Conservation (phyloP, 1,284 basidiomycete species). For the Moesziomyces sp. region DNA sequence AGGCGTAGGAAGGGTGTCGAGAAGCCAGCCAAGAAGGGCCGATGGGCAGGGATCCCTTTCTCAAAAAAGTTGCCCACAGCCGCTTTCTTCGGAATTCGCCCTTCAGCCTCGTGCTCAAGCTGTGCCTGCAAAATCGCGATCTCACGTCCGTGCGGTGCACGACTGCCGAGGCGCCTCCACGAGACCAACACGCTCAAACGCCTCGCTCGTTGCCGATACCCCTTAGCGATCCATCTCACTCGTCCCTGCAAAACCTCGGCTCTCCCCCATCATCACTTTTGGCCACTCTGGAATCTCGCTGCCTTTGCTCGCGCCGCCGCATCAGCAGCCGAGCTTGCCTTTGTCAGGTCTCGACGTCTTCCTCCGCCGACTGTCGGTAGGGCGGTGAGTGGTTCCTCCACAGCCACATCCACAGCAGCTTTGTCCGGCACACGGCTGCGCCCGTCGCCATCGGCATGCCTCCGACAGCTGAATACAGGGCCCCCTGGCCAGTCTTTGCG, state of each 20-base stretch:
- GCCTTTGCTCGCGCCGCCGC: not conserved
- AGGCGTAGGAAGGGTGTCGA: not conserved
- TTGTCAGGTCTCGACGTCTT: not conserved
- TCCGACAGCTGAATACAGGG: slow-evolving; percentile 45
- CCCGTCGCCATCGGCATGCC: slow-evolving; percentile 18
- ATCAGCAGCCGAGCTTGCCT: not conserved
- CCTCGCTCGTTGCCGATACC: not conserved
- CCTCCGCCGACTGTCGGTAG: not conserved
- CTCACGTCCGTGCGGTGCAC: slow-evolving; percentile 38
- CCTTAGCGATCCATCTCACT: not conserved
- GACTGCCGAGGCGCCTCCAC: slow-evolving; percentile 16
- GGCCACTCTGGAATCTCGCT: not conserved
- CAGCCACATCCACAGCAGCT: not conserved
- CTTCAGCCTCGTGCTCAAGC: not conserved
- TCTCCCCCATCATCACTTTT: not conserved
- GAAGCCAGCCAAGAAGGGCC: not conserved
- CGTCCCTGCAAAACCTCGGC: not conserved
- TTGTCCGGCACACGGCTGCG: not conserved
- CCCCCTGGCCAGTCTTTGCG: slow-evolving; percentile 58
- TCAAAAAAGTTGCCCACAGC: not conserved
- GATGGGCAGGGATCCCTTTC: not conserved
- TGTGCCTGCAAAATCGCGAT: slow-evolving; percentile 4
- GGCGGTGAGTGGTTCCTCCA: not conserved
- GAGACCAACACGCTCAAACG: slow-evolving; percentile 21
- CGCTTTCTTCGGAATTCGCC: not conserved